Evolutionary conservation across 306 rosid genomes (phyloP).

Genomic region (peach (Prunus persica)): DNA sequence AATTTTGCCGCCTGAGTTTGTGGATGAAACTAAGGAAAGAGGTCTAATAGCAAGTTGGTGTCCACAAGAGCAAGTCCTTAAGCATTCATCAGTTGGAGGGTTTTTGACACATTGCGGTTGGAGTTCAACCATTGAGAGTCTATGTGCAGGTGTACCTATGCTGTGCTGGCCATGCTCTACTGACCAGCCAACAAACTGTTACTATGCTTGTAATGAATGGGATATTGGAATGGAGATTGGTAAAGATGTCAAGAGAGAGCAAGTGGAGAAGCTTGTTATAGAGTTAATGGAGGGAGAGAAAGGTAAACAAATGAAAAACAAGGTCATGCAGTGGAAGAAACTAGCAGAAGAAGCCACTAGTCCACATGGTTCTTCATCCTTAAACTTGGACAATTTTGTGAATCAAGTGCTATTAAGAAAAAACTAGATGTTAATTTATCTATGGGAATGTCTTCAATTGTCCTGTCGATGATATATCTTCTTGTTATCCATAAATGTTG

Average conservation of each 20-base stretch:
- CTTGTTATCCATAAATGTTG: too few relatives aligned
- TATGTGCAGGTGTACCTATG: slow-evolving; percentile 9
- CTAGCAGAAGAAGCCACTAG: neutral
- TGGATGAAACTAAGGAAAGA: slow-evolving; percentile 5
- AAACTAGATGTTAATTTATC: neutral
- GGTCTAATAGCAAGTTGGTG: slow-evolving; percentile 21
- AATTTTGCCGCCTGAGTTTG: neutral
- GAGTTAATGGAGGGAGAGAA: slow-evolving; percentile 7
- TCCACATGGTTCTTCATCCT: neutral
- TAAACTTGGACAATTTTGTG: neutral
- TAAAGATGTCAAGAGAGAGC: neutral
- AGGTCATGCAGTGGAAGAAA: neutral
- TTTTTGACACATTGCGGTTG: slow-evolving; percentile 17
- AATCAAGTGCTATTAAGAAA: neutral
- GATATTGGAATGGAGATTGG: neutral
- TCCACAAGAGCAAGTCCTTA: slow-evolving; percentile 14
- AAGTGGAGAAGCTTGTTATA: neutral
- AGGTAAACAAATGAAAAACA: neutral
- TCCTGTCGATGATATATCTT: too few relatives aligned
- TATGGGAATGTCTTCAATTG: too few relatives aligned
- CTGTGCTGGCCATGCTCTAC: neutral
- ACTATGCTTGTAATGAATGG: neutral
- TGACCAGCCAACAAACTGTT: slow-evolving; percentile 1
- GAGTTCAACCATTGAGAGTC: slow-evolving; percentile 16
- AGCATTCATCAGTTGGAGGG: slow-evolving; percentile 10